Percentiles rank a stretch among this genome's conserved stretches.
phyloP scores from a whole-genome alignment of 768 basidiomycete species.

The Fomitopsis serialis region DNA sequence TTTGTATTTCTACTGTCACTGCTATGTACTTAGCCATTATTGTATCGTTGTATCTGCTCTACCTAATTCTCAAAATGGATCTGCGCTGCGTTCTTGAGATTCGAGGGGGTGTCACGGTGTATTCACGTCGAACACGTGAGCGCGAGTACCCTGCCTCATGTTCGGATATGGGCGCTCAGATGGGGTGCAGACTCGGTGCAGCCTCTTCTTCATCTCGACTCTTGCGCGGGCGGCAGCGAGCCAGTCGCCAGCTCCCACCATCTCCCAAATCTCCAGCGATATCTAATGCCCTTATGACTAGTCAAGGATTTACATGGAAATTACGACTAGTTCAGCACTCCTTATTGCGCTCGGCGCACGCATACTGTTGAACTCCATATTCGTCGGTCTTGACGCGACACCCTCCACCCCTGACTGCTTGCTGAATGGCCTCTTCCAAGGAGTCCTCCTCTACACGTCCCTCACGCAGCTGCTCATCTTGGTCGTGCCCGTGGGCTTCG shows the following conservation, averaged over 20 bases:
- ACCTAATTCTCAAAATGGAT: too few relatives aligned
- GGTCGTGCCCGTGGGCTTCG: conserved; percentile 50
- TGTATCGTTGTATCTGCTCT: neutral
- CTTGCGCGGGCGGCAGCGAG: conserved; percentile 9
- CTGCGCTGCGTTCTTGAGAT: neutral
- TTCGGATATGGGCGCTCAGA: neutral
- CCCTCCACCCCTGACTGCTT: conserved; percentile 52
- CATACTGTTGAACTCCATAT: conserved; percentile 47
- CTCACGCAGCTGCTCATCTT: conserved; percentile 49
- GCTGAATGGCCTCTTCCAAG: conserved; percentile 71
- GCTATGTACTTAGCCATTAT: neutral
- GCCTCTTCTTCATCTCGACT: neutral
- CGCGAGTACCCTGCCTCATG: neutral
- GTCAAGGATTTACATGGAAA: conserved; percentile 30
- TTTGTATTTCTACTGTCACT: neutral
- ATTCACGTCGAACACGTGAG: neutral
- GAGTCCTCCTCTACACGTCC: conserved; percentile 66
- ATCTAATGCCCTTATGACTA: conserved; percentile 15
- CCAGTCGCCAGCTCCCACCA: conserved; percentile 12
- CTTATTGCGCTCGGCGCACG: conserved; percentile 73
- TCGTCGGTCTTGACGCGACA: conserved; percentile 35
- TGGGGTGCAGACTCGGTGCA: neutral
- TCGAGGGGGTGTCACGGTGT: too few relatives aligned
- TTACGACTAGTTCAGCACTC: conserved; percentile 59
- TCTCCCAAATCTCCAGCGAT: conserved; percentile 8